phyloP scores from a whole-genome alignment of 164 flowering plant genomes.

The Vitis rupestris region DNA sequence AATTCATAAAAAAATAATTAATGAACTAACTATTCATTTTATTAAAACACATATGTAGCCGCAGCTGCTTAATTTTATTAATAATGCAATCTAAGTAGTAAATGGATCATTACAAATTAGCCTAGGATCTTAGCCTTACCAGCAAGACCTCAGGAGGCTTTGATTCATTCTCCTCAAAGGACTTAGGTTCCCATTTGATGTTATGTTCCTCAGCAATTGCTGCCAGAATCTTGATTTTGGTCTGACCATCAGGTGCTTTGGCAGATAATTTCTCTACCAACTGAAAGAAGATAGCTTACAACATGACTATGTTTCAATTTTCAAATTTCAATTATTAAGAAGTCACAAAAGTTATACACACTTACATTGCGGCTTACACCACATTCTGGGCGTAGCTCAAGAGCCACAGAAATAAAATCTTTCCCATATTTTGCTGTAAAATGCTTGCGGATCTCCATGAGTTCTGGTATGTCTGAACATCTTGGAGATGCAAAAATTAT shows the following conservation, averaged over 20 bases:
- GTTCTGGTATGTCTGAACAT: slow-evolving; percentile 84
- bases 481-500: slow-evolving; percentile 85
- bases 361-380: slow-evolving; percentile 84
- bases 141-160: slow-evolving; percentile 51
- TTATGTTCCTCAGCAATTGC: slow-evolving; percentile 83
- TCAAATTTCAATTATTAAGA: neutral
- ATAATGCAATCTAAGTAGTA: slow-evolving; percentile 1
- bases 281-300: slow-evolving; percentile 31
- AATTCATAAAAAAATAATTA: neutral
- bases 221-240: slow-evolving; percentile 69
- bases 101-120: neutral
- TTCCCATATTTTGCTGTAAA: slow-evolving; percentile 90
- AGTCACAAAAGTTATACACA: slow-evolving; percentile 12
- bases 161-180: slow-evolving; percentile 47
- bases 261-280: slow-evolving; percentile 90
- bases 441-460: slow-evolving; percentile 69
- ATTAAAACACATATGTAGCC: neutral
- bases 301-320: neutral
- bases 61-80: too few species aligned
- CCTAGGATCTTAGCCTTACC: slow-evolving; percentile 35
- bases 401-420: slow-evolving; percentile 73
- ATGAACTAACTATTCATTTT: slow-evolving; percentile 3
- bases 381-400: slow-evolving; percentile 83
- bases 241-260: slow-evolving; percentile 72
- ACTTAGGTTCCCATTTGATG: slow-evolving; percentile 69